Evolutionary conservation across 2,329 filamentous ascomycete species (phyloP).

Genomic region (Cadophora luteo-olivacea): DNA sequence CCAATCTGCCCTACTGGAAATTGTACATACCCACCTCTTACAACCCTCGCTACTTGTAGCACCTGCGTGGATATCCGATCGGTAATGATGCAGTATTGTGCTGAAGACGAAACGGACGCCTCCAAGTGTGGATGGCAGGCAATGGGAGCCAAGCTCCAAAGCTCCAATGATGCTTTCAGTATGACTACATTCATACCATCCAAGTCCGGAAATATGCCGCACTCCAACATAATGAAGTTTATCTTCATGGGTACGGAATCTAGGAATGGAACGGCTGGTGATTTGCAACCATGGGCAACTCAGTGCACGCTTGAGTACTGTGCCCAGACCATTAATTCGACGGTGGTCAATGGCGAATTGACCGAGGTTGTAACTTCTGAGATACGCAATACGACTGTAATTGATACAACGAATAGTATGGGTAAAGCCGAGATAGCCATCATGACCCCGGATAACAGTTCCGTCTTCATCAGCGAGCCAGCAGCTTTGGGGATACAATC

Average conservation of each 20-base stretch:
- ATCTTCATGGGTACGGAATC: constrained; percentile 20
- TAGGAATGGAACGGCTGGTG: neutral
- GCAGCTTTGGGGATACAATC: constrained; percentile 19
- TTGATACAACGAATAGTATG: constrained; percentile 1
- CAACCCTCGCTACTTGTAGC: constrained; percentile 18
- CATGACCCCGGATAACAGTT: constrained; percentile 2
- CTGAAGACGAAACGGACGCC: neutral
- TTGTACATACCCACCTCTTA: constrained; percentile 20
- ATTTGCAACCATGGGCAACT: constrained; percentile 17
- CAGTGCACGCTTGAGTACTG: constrained; percentile 23
- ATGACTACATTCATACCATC: constrained; percentile 17
- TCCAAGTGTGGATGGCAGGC: constrained; percentile 17
- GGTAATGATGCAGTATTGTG: constrained; percentile 17
- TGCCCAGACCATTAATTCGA: constrained; percentile 11
- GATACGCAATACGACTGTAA: constrained; percentile 3
- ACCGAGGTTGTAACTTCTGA: constrained; percentile 1
- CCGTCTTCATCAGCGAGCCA: constrained; percentile 21
- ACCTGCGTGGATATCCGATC: constrained; percentile 14
- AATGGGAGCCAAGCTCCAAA: constrained; percentile 12
- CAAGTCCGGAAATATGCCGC: constrained; percentile 6
- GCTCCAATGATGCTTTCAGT: constrained; percentile 16
- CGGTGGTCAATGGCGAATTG: constrained; percentile 7
- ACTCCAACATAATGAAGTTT: constrained; percentile 17
- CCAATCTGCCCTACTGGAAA: constrained; percentile 17
- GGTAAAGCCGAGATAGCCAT: constrained; percentile 3